These are phyloP conservation scores for Pyrenula massariospora DNA, from an alignment of 495 filamentous ascomycete species.

Conservation along the genomic window DNA sequence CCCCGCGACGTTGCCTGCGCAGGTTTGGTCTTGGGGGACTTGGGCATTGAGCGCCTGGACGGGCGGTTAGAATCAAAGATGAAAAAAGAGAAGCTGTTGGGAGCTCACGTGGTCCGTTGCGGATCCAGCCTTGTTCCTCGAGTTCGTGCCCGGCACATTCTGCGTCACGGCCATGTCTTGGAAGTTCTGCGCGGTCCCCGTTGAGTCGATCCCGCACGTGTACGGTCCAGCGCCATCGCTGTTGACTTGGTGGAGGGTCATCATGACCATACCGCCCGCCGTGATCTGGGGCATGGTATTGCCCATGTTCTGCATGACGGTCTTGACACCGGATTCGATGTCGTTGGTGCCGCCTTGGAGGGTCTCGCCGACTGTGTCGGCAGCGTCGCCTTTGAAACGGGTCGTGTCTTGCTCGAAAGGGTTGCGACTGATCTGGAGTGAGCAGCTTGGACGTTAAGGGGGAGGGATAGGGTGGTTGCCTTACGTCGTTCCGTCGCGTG, in stretches of 20 bases:
- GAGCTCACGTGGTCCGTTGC: not conserved
- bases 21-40: slow-evolving; percentile 20
- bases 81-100: not conserved
- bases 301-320: slow-evolving; percentile 22
- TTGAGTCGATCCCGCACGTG: slow-evolving; percentile 22
- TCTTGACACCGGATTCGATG: not conserved
- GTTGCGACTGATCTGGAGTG: not conserved
- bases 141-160: slow-evolving; percentile 23
- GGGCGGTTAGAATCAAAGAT: not conserved
- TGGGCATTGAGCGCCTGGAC: slow-evolving; percentile 13
- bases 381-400: slow-evolving; percentile 17
- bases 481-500: slow-evolving; percentile 7
- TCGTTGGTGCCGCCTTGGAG: slow-evolving; percentile 5
- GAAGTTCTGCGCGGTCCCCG: slow-evolving; percentile 20
- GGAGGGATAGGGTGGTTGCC: slow-evolving; percentile 1
- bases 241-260: slow-evolving; percentile 25
- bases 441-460: not conserved
- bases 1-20: slow-evolving; percentile 20
- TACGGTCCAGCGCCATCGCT: slow-evolving; percentile 25
- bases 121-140: slow-evolving; percentile 12
- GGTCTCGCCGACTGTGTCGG: slow-evolving; percentile 14
- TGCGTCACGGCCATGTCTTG: slow-evolving; percentile 11
- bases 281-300: slow-evolving; percentile 22
- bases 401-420: slow-evolving; percentile 17
- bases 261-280: slow-evolving; percentile 17